Evolutionary conservation across 73 alveolate genomes (phyloP).

Genomic region (Stentor coeruleus): DNA sequence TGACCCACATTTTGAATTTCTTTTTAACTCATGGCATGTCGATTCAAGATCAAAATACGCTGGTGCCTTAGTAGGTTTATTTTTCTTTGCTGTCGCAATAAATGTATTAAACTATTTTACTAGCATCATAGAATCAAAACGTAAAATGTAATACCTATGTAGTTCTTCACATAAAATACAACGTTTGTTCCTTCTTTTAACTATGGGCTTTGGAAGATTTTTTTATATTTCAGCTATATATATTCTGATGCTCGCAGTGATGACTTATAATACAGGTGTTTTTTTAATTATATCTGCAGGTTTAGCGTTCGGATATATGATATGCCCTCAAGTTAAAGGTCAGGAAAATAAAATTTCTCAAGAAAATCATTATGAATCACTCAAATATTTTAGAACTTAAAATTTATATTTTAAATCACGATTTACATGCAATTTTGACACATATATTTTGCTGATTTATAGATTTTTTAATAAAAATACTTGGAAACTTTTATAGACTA

Average conservation of each 20-base stretch:
- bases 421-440: no score
- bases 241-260: slow-evolving; percentile 19
- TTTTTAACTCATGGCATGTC: slow-evolving; percentile 20
- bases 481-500: no score
- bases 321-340: neutral
- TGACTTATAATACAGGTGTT: slow-evolving; percentile 21
- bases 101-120: no score
- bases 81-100: neutral
- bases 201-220: neutral
- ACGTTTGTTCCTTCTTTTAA: neutral
- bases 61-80: slow-evolving; percentile 8
- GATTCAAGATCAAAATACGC: slow-evolving; percentile 10
- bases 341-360: neutral
- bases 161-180: neutral
- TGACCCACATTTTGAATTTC: neutral
- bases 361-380: no score
- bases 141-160: neutral
- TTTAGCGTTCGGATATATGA: neutral
- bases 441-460: no score
- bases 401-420: no score
- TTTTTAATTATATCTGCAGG: neutral
- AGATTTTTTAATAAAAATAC: no score
- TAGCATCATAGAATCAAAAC: neutral
- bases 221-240: neutral
- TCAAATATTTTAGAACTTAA: no score